Evolutionary conservation across 495 filamentous ascomycete species (phyloP).

Genomic region (Hypoxylon rickii): DNA sequence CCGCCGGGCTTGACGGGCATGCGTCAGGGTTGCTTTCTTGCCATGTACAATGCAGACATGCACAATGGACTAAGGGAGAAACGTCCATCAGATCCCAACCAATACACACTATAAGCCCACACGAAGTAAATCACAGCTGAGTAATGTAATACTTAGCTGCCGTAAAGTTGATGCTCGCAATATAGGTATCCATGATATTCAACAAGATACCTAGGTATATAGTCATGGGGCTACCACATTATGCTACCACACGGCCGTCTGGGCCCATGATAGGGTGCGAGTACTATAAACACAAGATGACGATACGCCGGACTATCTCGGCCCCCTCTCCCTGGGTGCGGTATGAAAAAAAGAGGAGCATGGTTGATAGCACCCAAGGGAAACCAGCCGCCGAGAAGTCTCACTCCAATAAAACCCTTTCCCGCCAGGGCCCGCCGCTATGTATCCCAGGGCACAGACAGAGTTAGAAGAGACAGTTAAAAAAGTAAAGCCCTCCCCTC

Average conservation of each 20-base stretch:
- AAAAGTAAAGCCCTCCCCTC: conserved; percentile 2
- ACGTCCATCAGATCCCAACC: neutral
- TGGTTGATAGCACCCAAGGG: neutral
- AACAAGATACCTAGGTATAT: conserved; percentile 12
- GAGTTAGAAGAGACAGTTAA: conserved; percentile 2
- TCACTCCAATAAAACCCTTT: conserved; percentile 1
- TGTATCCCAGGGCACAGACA: conserved; percentile 11
- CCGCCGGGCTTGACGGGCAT: neutral
- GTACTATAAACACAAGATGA: conserved; percentile 29
- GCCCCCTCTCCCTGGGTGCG: conserved; percentile 9
- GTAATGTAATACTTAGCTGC: no score
- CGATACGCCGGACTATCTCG: conserved; percentile 18
- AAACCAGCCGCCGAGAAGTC: conserved; percentile 5
- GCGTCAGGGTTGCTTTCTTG: neutral
- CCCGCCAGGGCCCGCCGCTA: neutral
- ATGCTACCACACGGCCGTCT: conserved; percentile 8
- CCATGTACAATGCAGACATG: neutral
- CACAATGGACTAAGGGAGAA: conserved; percentile 5
- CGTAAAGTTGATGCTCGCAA: neutral
- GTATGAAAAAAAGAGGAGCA: conserved; percentile 9
- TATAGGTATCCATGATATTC: neutral
- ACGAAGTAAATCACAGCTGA: neutral
- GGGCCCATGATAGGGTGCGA: conserved; percentile 5
- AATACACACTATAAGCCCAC: neutral
- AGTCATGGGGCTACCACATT: conserved; percentile 17